phyloP scores from a whole-genome alignment of 1,284 basidiomycete species.

The Apiotrichum montevideense region DNA sequence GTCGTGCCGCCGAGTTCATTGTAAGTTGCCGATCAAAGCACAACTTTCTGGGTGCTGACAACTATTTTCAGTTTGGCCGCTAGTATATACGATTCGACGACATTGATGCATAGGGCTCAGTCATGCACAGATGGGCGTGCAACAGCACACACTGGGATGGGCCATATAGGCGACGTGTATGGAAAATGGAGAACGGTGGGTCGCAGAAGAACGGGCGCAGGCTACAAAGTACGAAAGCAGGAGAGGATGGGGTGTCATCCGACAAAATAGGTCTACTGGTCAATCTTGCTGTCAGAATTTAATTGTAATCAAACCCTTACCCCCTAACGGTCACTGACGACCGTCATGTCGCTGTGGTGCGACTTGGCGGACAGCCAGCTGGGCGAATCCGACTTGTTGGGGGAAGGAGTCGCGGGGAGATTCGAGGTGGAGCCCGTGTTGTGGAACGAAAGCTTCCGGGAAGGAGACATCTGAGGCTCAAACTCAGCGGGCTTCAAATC shows the following conservation, averaged over 20 bases:
- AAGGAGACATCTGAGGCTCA: too few species aligned
- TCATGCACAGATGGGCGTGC: constrained; percentile 3
- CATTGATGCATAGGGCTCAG: constrained; percentile 13
- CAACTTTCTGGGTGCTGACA: background rate
- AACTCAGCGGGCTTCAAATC: background rate
- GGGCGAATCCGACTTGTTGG: background rate
- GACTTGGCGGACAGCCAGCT: background rate
- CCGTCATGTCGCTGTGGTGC: background rate
- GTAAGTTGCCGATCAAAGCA: constrained; percentile 1
- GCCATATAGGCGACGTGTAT: background rate
- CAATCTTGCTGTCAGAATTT: too few species aligned
- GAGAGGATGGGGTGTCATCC: too few species aligned
- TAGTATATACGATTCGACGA: constrained; percentile 16
- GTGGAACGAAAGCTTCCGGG: background rate
- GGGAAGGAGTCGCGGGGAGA: background rate
- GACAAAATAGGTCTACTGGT: too few species aligned
- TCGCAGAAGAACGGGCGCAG: too few species aligned
- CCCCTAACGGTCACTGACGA: background rate
- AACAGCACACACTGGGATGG: background rate
- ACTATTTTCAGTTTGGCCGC: constrained; percentile 12
- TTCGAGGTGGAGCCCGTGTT: background rate
- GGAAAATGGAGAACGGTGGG: too few species aligned
- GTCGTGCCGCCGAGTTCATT: constrained; percentile 19
- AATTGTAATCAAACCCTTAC: too few species aligned
- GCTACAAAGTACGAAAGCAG: too few species aligned